These are phyloP conservation scores for Larix sibirica DNA, from an alignment of 83 land plant genomes.

Conservation along the genomic window DNA sequence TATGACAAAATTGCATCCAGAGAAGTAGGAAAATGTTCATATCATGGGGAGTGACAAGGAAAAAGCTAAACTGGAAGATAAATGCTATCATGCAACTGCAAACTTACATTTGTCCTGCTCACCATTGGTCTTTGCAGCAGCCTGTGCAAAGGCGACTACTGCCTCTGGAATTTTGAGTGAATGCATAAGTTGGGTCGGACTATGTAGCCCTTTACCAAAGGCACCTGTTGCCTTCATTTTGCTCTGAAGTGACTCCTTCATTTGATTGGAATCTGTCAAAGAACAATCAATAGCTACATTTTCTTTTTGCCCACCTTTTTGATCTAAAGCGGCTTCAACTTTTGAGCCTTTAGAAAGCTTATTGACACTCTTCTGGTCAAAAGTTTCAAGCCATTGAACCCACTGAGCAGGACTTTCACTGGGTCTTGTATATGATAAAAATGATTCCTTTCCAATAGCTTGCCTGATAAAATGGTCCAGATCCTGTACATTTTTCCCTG, in stretches of 20 bases:
- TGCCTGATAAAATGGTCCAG: conserved; percentile 49
- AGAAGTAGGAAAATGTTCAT: too few species aligned
- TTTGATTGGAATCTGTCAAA: conserved; percentile 17
- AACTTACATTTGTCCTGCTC: conserved; percentile 51
- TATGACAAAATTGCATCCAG: too few species aligned
- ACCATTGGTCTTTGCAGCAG: conserved; percentile 52
- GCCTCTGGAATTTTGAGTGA: conserved; percentile 41
- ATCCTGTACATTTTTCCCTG: conserved; percentile 34
- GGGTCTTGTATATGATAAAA: conserved; percentile 40
- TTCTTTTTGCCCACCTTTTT: conserved; percentile 8
- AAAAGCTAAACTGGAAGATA: too few species aligned
- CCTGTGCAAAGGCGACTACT: conserved; percentile 46
- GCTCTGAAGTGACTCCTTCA: conserved; percentile 12
- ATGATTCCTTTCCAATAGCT: conserved; percentile 55
- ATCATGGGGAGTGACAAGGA: too few species aligned
- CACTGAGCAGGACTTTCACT: conserved; percentile 57
- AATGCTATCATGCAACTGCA: not conserved
- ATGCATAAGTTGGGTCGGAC: conserved; percentile 27
- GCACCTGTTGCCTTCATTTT: conserved; percentile 16
- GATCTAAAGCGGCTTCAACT: conserved; percentile 8
- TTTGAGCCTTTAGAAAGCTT: conserved; percentile 23
- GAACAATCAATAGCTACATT: conserved; percentile 12
- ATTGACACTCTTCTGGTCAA: conserved; percentile 50
- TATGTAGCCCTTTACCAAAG: conserved; percentile 24
- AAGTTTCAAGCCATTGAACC: conserved; percentile 52